Evolutionary conservation across 257 asterid species (phyloP), one percentile per base, ranked within the genome.

Genomic region (Nyctanthes arbortristis): DNA sequence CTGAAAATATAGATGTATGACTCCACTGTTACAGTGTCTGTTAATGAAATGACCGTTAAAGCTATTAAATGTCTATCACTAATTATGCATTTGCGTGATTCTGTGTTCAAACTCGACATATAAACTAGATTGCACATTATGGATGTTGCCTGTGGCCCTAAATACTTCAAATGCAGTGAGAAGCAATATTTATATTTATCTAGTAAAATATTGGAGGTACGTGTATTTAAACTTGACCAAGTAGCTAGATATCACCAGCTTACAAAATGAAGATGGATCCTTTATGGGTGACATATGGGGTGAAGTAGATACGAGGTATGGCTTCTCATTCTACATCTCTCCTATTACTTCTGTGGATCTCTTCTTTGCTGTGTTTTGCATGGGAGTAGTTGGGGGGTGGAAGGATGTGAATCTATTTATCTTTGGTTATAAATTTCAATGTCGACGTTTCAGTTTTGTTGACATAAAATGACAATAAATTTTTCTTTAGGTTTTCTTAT

Each of bases 241-340:
- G 73, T 65, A 78, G 76, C 67, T 75, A 93, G 99, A 89, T 85
- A 74, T 93, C 71, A 87, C 85, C 33, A 76, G 87, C 86, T 83
- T 91, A 78, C 99, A 93, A 77, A 86, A 87, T 66, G 96, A 89
- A 73, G 97, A 93, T 69, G 97, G 99, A 70, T 91, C 99, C 61
- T 89, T 93, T 78, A 73, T 90, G 69, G 99, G 97, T 72, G 99
- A 91, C 80, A 81, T 87, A 63, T 93, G 99, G 99, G 99, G 96
- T 77, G 99, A 93, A 85, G 69, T 87, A 27, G 97, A 93, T 80
- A 91, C 99, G 43, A 77, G 96, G 97, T 89, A 80, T 59, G 27
- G 2, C 69, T 67, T 71, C 55, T 52, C 52, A 7, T 68, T 64
- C 65, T 43, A 31, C 22, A n/a, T 57, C 24, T 36, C 67, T 69